Base-by-base conservation (phyloP, 176 grass and related monocot species). In the Raddia guianensis region DNA sequence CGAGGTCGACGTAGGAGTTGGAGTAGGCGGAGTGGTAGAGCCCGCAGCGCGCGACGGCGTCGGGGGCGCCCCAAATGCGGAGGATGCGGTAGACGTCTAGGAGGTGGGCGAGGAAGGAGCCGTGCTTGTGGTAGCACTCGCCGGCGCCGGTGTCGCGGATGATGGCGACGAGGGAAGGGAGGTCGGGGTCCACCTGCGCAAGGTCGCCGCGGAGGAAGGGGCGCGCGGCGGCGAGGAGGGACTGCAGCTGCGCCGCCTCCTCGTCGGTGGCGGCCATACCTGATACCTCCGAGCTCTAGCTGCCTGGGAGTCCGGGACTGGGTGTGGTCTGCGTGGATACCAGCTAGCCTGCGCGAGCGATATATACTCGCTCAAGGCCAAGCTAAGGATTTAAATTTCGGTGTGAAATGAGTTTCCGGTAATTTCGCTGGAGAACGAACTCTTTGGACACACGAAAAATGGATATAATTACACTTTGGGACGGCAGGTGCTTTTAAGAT, bases 121-220 rank as follows among this genome's bases (percentile, higher is more conserved):
- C 86, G 83, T 97, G 92, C 89, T 97, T 97, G 95, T 97, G 95
- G 80, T 77, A 97, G 92, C 95, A 97, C 91, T 97, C 90, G 50
- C 83, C 89, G 64, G 92, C 91, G 51, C 92, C 91, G 0, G 87
- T 85, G 0, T 77, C 87, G 32, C 86, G 80, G 19, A 97, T 83
- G 6, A 92, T 86, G 58, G 85, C 19, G 14, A 86, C 47, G 18
- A 98, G 82, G 9, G 44, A 51, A 0, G 95, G 86, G 15, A 98
- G 95, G 0, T 77, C 78, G 3, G 95, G 87, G 83, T 97, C 95
- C 11, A 77, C 80, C 13, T 54, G 35, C 5, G 67, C 63, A 50
- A 87, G 83, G 55, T 97, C 87, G 7, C 83, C 89, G 4, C 91
- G 91, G 37, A 97, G 87, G 87, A 94, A 94, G 7, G 89, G 91